phyloP scores from a whole-genome alignment of 352 stramenopile genomes.

The Discostella stelligera region DNA sequence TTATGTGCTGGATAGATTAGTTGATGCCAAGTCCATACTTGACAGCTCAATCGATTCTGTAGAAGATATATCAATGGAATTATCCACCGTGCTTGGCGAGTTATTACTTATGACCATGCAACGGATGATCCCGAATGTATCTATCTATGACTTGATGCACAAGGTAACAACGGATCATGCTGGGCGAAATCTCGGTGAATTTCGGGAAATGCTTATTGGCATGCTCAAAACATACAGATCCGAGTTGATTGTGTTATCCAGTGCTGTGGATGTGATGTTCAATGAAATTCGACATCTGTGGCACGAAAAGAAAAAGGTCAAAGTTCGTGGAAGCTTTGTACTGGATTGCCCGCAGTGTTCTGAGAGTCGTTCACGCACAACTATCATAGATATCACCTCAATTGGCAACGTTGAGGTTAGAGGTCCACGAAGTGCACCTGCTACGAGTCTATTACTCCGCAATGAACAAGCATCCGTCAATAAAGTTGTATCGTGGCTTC shows the following conservation, averaged over 20 bases:
- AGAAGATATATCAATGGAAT: slow-evolving; percentile 72
- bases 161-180: slow-evolving; percentile 94
- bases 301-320: slow-evolving; percentile 32
- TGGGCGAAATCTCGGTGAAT: slow-evolving; percentile 90
- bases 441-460: not conserved
- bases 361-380: not conserved
- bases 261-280: slow-evolving; percentile 59
- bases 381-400: slow-evolving; percentile 4
- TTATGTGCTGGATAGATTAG: slow-evolving; percentile 89
- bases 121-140: slow-evolving; percentile 91
- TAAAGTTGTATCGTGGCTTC: slow-evolving; percentile 5
- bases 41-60: slow-evolving; percentile 86
- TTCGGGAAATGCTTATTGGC: slow-evolving; percentile 91
- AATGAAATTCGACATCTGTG: slow-evolving; percentile 60
- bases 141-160: slow-evolving; percentile 90
- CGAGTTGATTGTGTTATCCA: slow-evolving; percentile 63
- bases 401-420: not conserved
- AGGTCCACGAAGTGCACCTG: not conserved
- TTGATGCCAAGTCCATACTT: slow-evolving; percentile 90
- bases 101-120: slow-evolving; percentile 92
- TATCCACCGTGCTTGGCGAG: slow-evolving; percentile 86
- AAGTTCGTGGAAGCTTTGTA: slow-evolving; percentile 39
- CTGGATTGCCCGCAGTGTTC: slow-evolving; percentile 4
- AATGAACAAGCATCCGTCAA: slow-evolving; percentile 8
- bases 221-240: slow-evolving; percentile 88